Conservation (phyloP, 306 rosid species). For the Acacia acuminata region DNA sequence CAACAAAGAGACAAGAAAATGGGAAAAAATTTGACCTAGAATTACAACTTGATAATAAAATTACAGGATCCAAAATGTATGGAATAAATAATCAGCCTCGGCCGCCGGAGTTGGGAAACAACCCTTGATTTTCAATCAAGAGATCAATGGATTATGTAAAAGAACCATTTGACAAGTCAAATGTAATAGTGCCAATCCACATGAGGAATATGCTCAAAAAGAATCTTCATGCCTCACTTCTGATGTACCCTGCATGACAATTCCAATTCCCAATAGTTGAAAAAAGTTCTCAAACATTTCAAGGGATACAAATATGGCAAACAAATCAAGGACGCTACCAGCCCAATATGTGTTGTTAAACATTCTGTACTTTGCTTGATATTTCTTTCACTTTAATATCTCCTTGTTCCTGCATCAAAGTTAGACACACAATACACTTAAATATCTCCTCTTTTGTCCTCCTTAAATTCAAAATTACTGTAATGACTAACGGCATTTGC, state of each 20-base stretch:
- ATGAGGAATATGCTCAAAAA: slow-evolving; percentile 48
- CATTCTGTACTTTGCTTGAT: slow-evolving; percentile 82
- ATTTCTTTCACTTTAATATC: slow-evolving; percentile 64
- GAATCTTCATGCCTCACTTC: slow-evolving; percentile 45
- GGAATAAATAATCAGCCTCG: slow-evolving; percentile 40
- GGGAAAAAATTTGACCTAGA: slow-evolving; percentile 33
- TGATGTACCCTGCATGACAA: slow-evolving; percentile 49
- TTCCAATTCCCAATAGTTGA: slow-evolving; percentile 11
- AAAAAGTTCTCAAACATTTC: slow-evolving; percentile 9
- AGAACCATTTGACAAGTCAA: slow-evolving; percentile 40
- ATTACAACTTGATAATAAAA: slow-evolving; percentile 27
- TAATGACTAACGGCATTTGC: not conserved
- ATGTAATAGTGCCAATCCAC: slow-evolving; percentile 53
- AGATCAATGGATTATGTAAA: slow-evolving; percentile 35
- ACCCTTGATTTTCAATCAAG: slow-evolving; percentile 32
- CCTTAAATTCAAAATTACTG: not conserved
- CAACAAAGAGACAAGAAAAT: not conserved
- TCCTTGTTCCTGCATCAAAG: slow-evolving; percentile 67
- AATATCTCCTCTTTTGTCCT: not conserved
- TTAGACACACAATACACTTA: not conserved
- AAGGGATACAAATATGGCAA: slow-evolving; percentile 16
- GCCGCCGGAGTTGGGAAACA: slow-evolving; percentile 40
- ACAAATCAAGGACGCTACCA: slow-evolving; percentile 31
- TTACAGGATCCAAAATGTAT: slow-evolving; percentile 33
- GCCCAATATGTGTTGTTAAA: slow-evolving; percentile 41